A percentile compares a stretch with the other conserved stretches of the same genome.
These are phyloP conservation scores for Glycine tomentella DNA, from an alignment of 306 rosid species.

Conservation along the genomic window DNA sequence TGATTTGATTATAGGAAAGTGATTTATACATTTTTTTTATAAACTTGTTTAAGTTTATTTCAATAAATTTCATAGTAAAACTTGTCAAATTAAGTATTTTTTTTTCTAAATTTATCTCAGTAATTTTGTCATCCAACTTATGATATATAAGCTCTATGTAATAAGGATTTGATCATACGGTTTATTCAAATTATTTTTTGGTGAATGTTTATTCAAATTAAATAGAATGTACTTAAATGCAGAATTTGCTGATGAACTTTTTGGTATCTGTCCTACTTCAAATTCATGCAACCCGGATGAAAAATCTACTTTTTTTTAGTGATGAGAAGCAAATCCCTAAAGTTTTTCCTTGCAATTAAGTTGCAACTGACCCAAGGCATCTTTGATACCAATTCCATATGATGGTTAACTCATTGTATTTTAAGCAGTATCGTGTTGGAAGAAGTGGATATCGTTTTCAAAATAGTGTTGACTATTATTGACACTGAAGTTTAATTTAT, in stretches of 20 bases:
- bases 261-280: background rate
- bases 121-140: no score
- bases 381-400: no score
- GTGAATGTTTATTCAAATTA: background rate
- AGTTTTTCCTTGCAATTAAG: no score
- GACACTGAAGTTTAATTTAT: conserved; percentile 17
- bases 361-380: no score
- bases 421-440: background rate
- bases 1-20: conserved; percentile 4
- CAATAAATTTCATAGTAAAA: background rate
- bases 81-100: no score
- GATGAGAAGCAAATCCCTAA: no score
- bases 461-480: conserved; percentile 42
- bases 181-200: background rate
- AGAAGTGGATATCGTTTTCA: conserved; percentile 40
- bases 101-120: no score
- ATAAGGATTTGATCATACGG: background rate
- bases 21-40: background rate
- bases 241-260: background rate
- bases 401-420: conserved; percentile 12
- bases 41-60: background rate
- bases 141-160: background rate
- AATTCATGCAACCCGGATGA: background rate
- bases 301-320: no score
- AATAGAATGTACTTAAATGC: background rate